Conservation (phyloP, 495 filamentous ascomycete genomes). For the Pyrenula massariospora region DNA sequence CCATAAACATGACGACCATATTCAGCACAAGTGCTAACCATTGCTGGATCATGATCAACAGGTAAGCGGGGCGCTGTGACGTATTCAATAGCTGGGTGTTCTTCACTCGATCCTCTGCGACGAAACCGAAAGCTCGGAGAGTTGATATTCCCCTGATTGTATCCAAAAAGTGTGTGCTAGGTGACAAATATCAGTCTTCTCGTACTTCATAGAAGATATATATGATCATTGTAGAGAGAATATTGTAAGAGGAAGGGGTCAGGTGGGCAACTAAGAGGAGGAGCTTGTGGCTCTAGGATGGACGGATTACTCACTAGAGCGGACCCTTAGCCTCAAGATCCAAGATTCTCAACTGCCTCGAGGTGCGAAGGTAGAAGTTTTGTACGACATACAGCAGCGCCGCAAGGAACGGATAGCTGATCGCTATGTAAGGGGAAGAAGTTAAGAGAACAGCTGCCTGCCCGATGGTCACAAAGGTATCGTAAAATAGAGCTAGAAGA, state of each 20-base stretch:
- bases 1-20: slow-evolving; percentile 21
- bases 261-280: neutral
- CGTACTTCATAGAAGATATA: no score
- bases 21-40: slow-evolving; percentile 30
- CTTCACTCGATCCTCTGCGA: slow-evolving; percentile 6
- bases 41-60: slow-evolving; percentile 28
- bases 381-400: slow-evolving; percentile 31
- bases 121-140: slow-evolving; percentile 31
- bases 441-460: neutral
- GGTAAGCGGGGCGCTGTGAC: slow-evolving; percentile 32
- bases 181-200: no score
- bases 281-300: neutral
- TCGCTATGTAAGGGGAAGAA: slow-evolving; percentile 19
- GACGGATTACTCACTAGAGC: no score
- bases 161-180: slow-evolving; percentile 26
- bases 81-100: slow-evolving; percentile 16
- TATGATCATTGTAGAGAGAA: no score
- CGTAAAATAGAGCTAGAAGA: no score
- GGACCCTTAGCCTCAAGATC: slow-evolving; percentile 32
- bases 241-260: no score
- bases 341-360: slow-evolving; percentile 35
- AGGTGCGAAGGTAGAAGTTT: slow-evolving; percentile 41
- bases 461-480: no score
- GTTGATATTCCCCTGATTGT: slow-evolving; percentile 26
- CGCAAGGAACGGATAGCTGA: slow-evolving; percentile 18